Base-by-base conservation (phyloP, 1,284 basidiomycete genomes). In the Leccinum griseonigrum region DNA sequence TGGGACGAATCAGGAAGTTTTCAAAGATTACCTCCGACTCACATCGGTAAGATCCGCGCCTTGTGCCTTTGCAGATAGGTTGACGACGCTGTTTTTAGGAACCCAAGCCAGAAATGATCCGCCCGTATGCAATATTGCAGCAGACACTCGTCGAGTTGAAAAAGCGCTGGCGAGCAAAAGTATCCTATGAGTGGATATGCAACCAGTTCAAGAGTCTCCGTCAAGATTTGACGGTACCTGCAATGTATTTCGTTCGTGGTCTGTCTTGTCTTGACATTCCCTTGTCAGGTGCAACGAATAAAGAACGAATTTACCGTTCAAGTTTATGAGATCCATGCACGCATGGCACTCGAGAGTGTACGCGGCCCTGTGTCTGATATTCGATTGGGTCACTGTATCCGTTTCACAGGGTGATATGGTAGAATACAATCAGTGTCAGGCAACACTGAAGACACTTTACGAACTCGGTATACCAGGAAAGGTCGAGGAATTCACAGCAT, bases 371-470 rank as follows among this genome's bases (percentile, higher is more conserved):
- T 46, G 28, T 58, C 58, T 59, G 55, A 40, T 51, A 32, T 50
- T 60, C 57, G 48, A 63, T 57, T 32, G 64, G 62, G 40, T 70
- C 40, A 38, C 60, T 68, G 54, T 64, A 58, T 59, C 22, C 14
- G 58, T 64, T 64, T 57, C 26, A 52, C 74, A 97, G 95, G 88
- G 85, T 72, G 97, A 99, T 74, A 91, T 99, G 82, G 95, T 97
- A 69, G 97, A 99, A 84, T 99, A 97, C 75, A 99, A 98, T 75
- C 93, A 97, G 77, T 99, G 97, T 78, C 95, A 98, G 76, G 91
- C 91, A 43, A 92, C 94, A 73, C 80, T 99, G 56, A 91, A 92
- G 70, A 85, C 86, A 59, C 85, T 99, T 36, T 99, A 99, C 76
- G 95, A 97, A 69, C 85, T 95, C 63, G 94, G 94, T 54, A 88